Percentiles rank a stretch among this genome's conserved stretches.
phyloP scores from a whole-genome alignment of 2,329 filamentous ascomycete genomes.

The Fusarium dimerum region DNA sequence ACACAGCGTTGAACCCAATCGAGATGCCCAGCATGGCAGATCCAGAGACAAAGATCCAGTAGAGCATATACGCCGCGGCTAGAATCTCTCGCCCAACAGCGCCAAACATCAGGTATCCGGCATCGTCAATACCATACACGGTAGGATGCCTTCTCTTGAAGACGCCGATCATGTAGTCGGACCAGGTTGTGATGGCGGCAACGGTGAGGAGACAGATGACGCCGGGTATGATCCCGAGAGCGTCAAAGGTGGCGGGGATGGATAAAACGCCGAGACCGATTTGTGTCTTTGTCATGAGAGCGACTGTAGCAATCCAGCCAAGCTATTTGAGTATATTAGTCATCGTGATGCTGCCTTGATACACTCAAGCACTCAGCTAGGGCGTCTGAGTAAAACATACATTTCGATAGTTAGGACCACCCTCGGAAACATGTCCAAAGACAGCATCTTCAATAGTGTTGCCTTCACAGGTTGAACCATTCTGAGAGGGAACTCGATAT shows the following conservation, averaged over 20 bases:
- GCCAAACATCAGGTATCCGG: constrained; percentile 48
- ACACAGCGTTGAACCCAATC: neutral
- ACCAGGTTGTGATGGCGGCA: constrained; percentile 47
- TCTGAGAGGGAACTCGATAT: neutral
- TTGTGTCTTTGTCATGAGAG: constrained; percentile 47
- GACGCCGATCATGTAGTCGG: constrained; percentile 46
- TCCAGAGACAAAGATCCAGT: constrained; percentile 4
- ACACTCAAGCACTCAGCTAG: neutral
- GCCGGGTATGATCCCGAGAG: constrained; percentile 47
- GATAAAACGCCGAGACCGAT: constrained; percentile 34
- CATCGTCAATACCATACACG: constrained; percentile 55
- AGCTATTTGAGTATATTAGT: constrained; percentile 27
- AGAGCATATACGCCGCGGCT: constrained; percentile 27
- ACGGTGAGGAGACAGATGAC: constrained; percentile 42
- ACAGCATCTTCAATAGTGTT: constrained; percentile 21
- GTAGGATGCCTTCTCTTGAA: constrained; percentile 52
- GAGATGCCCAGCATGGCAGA: neutral
- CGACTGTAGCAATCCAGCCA: constrained; percentile 43
- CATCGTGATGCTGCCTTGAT: neutral
- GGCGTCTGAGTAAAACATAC: constrained; percentile 1
- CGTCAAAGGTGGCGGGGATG: constrained; percentile 41
- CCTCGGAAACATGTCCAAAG: constrained; percentile 25
- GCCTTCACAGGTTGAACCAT: neutral
- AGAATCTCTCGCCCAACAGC: constrained; percentile 44
- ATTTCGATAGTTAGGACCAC: constrained; percentile 27